Evolutionary conservation across 2,329 filamentous ascomycete genomes (phyloP), one percentile per base, ranked within the genome.

Genomic region (Ceratocystis alfenasii): DNA sequence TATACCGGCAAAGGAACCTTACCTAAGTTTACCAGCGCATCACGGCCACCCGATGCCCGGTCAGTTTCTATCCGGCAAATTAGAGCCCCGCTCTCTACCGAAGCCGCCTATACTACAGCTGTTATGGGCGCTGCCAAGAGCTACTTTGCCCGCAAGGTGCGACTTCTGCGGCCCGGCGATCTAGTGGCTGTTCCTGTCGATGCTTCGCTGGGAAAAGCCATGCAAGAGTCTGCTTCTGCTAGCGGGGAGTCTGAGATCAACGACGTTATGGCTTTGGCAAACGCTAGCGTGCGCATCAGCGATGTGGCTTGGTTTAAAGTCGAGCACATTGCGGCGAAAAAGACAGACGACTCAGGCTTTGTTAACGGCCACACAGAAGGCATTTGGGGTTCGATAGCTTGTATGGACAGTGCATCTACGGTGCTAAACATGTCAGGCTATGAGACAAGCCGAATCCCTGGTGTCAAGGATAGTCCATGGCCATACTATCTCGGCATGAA

Each of bases 271-370:
- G 78, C 80, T 1, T 75, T 84, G 68, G 63, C 66, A 22, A 59
- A 25, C 25, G 81, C 83, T 36, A 41, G 41, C 10, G 59, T 59
- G 6, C 30, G 55, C 8, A 61, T 60, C 41, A 84, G 81, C 74
- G 83, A 79, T 36, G 88, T 95, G 22, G 92, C 90, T 6, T 99
- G 94, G 94, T 97, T 96, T 79, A 89, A 87, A 69, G 88, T 99
- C 50, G 87, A 88, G 48, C 88, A 90, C 67, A 86, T 95, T 64
- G 79, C 80, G 65, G 76, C 81, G 5, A 78, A 78, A 72, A 84
- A 77, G 70, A 75, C 72, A 70, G 86, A 78, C 70, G 79, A 72
- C 71, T 69, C 70, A 0, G 78, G 83, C 6, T 79, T 82, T n/a
- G 82, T 85, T 44, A 79, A 83, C 1, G 17, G 57, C 33, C 4